Conservation (phyloP, 73 alveolate genomes). For the Symbiodinium natans region DNA sequence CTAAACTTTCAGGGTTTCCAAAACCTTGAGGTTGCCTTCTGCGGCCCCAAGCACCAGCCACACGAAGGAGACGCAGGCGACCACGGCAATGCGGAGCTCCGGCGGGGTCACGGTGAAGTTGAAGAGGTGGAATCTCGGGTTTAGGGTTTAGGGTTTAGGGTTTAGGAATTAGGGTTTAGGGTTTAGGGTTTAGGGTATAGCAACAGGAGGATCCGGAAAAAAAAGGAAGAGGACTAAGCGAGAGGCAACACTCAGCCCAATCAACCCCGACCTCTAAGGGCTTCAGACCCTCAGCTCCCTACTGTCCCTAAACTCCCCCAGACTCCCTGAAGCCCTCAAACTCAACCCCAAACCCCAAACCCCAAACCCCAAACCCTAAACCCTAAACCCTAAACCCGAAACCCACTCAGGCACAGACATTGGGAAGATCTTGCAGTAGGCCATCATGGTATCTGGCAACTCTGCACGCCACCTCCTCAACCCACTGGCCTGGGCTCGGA, state of each 20-base stretch:
- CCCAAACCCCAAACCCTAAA: too few relatives aligned
- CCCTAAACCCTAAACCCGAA: too few relatives aligned
- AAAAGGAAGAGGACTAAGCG: too few relatives aligned
- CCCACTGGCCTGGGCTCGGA: background rate
- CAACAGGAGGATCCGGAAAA: too few relatives aligned
- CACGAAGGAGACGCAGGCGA: conserved; percentile 10
- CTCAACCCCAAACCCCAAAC: too few relatives aligned
- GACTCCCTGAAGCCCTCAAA: too few relatives aligned
- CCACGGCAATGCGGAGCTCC: conserved; percentile 59
- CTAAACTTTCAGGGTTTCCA: too few relatives aligned
- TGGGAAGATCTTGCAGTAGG: conserved; percentile 81
- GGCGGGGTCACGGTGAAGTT: conserved; percentile 90
- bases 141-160: background rate
- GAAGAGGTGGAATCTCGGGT: conserved; percentile 72
- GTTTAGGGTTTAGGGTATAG: background rate
- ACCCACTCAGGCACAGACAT: conserved; percentile 17
- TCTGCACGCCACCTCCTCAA: conserved; percentile 60
- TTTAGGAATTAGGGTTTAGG: background rate
- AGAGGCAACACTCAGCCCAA: too few relatives aligned
- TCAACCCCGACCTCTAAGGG: too few relatives aligned
- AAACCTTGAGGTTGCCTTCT: too few relatives aligned
- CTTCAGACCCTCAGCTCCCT: too few relatives aligned
- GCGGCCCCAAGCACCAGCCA: conserved; percentile 32
- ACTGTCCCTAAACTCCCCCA: too few relatives aligned
- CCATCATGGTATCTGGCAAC: conserved; percentile 72